Evolutionary conservation across 1,284 basidiomycete species (phyloP).

Genomic region (Melanopsichium pennsylvanicum): DNA sequence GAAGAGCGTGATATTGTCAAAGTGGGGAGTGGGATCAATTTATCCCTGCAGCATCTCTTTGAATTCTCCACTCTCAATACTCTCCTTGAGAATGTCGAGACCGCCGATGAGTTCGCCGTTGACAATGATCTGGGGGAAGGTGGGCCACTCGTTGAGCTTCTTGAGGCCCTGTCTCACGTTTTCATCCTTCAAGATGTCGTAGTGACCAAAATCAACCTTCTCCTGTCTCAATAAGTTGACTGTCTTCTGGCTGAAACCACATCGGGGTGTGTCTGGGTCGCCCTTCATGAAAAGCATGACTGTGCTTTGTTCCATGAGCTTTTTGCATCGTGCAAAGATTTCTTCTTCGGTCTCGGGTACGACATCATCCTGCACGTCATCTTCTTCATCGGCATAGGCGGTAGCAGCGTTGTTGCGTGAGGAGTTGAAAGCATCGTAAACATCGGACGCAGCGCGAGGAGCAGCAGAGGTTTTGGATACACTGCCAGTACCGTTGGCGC

Average conservation of each 20-base stretch:
- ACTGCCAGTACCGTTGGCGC: slow-evolving; percentile 59
- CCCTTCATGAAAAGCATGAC: slow-evolving; percentile 99
- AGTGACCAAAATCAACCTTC: slow-evolving; percentile 74
- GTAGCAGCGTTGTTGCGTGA: slow-evolving; percentile 19
- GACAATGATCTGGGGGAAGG: slow-evolving; percentile 77
- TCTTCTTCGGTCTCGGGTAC: slow-evolving; percentile 73
- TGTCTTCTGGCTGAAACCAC: slow-evolving; percentile 80
- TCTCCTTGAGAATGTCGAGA: slow-evolving; percentile 68
- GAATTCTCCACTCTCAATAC: slow-evolving; percentile 71
- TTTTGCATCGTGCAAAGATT: slow-evolving; percentile 73
- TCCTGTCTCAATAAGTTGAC: slow-evolving; percentile 74
- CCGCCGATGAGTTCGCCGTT: slow-evolving; percentile 79
- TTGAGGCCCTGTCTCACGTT: slow-evolving; percentile 78
- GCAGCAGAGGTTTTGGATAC: slow-evolving; percentile 51
- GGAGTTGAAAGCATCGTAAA: slow-evolving; percentile 38
- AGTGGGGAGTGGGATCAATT: neutral
- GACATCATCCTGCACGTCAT: slow-evolving; percentile 42
- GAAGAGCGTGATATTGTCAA: neutral
- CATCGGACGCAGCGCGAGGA: slow-evolving; percentile 50
- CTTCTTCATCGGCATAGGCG: slow-evolving; percentile 23
- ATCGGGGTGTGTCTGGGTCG: slow-evolving; percentile 75
- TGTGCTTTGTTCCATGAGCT: slow-evolving; percentile 74
- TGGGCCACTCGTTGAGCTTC: slow-evolving; percentile 81
- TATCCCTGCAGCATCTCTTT: slow-evolving; percentile 71
- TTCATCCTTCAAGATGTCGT: slow-evolving; percentile 79